Base-by-base conservation (phyloP, 139 green algal species). In the Monoraphidium neglectum region DNA sequence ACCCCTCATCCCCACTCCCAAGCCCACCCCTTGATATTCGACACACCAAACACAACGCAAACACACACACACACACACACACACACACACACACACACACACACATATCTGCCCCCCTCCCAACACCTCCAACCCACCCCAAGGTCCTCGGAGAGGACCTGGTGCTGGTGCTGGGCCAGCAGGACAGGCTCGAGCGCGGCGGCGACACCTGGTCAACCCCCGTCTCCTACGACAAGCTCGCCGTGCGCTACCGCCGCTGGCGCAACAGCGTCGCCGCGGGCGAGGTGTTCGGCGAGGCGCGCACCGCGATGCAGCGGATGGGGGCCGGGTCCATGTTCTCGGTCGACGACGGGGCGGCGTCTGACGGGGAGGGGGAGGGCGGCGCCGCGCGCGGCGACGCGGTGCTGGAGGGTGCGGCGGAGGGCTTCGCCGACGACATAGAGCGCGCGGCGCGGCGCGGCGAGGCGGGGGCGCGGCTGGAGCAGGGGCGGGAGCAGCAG, bases 201-300 rank as follows among this genome's bases (percentile, higher is more conserved):
- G 92, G 83, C 6, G 88, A 98, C 87, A 94, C 93, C 5, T 99
- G 96, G 96, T 68, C 72, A 35, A 82, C 94, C 82, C 96, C 96
- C 0, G 94, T 98, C 30, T 82, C 87, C 5, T 99, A 99, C 68
- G 96, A 99, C 88, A 99, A 99, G 86, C 86, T 99, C 35, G 96
- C 87, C 0, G 92, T 99, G 65, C 85, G 95, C 2, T 99, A 98
- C 85, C 85, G 96, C 21, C 83, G 94, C n/a, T 98, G 95, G 95
- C 82, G 95, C 38, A 98, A 96, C 83, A 77, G 54, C 16, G 68
- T 90, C 5, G 77, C 62, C 26, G 54, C 32, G n/a, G 71, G n/a
- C n/a, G 43, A 21, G 67, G 81, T 24, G 49, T 53, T 2, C 64
- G 64, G 38, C 70, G 69, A 30, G 47, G 47, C 15, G 47, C 46